These are phyloP conservation scores for Pyrenula aspistea DNA, from an alignment of 495 filamentous ascomycete species.

Conservation along the genomic window DNA sequence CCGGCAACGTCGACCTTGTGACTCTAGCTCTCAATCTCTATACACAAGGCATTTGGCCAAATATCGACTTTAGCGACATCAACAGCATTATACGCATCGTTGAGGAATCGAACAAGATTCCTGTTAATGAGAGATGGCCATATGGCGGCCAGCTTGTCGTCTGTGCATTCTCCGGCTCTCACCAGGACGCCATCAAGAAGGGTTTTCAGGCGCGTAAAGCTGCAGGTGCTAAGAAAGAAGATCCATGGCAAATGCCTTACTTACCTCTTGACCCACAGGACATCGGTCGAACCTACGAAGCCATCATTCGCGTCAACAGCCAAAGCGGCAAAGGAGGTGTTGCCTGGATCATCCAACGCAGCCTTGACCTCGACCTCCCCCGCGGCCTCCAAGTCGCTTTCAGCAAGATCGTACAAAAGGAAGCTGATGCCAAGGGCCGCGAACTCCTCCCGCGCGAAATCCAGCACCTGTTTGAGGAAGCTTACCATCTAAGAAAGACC, in stretches of 20 bases:
- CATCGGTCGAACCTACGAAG: conserved; percentile 92
- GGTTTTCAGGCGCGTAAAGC: conserved; percentile 68
- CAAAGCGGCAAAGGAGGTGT: conserved; percentile 93
- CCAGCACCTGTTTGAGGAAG: conserved; percentile 68
- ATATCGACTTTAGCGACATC: conserved; percentile 88
- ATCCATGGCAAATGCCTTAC: conserved; percentile 68
- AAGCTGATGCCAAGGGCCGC: conserved; percentile 60
- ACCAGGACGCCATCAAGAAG: conserved; percentile 98
- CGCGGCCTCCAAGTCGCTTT: conserved; percentile 90
- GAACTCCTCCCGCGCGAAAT: conserved; percentile 81
- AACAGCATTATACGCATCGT: conserved; percentile 79
- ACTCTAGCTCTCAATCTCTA: conserved; percentile 93
- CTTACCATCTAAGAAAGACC: conserved; percentile 71
- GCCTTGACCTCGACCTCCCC: conserved; percentile 83
- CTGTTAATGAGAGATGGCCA: conserved; percentile 75
- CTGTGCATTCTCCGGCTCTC: conserved; percentile 80
- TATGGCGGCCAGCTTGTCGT: conserved; percentile 86
- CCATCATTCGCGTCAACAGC: conserved; percentile 94
- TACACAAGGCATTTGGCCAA: conserved; percentile 81
- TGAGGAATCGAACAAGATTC: conserved; percentile 89
- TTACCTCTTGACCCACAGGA: conserved; percentile 88
- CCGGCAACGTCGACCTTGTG: conserved; percentile 92
- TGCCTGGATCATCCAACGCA: conserved; percentile 85
- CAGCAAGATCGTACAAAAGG: conserved; percentile 69
- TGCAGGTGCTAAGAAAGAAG: conserved; percentile 43